Conservation (phyloP, 345 rosid species). For the Barbarea vulgaris region DNA sequence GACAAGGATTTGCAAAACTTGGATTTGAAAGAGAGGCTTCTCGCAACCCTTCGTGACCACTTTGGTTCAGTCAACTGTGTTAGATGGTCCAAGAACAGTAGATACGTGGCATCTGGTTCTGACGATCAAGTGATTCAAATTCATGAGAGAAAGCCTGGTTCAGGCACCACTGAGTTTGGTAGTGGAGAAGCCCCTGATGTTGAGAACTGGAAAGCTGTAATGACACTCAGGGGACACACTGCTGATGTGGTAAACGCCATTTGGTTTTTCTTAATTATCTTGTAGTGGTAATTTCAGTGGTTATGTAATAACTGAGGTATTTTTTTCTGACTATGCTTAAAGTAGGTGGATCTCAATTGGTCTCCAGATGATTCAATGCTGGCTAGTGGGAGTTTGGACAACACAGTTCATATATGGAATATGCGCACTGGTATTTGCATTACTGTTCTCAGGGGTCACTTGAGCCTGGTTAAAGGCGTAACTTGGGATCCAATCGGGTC, state of each 20-base stretch:
- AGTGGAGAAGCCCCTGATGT: slow-evolving; percentile 98
- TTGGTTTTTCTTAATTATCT: neutral
- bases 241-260: slow-evolving; percentile 90
- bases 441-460: slow-evolving; percentile 97
- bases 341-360: slow-evolving; percentile 99
- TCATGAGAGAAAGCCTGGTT: slow-evolving; percentile 97
- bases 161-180: slow-evolving; percentile 97
- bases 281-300: neutral
- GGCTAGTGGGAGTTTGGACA: slow-evolving; percentile 98
- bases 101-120: slow-evolving; percentile 90
- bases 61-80: slow-evolving; percentile 99
- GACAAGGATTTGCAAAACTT: slow-evolving; percentile 58
- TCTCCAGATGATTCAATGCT: slow-evolving; percentile 96
- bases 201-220: slow-evolving; percentile 97
- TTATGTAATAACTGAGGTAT: slow-evolving; percentile 49
- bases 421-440: slow-evolving; percentile 92
- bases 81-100: slow-evolving; percentile 97
- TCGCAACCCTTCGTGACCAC: slow-evolving; percentile 96
- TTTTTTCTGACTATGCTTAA: slow-evolving; percentile 53
- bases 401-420: slow-evolving; percentile 94
- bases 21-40: slow-evolving; percentile 75
- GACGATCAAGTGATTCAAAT: slow-evolving; percentile 93
- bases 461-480: slow-evolving; percentile 96
- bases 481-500: slow-evolving; percentile 99
- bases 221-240: slow-evolving; percentile 97